These are phyloP conservation scores for Talaromyces wortmannii DNA, from an alignment of 495 filamentous ascomycete species.

Conservation along the genomic window DNA sequence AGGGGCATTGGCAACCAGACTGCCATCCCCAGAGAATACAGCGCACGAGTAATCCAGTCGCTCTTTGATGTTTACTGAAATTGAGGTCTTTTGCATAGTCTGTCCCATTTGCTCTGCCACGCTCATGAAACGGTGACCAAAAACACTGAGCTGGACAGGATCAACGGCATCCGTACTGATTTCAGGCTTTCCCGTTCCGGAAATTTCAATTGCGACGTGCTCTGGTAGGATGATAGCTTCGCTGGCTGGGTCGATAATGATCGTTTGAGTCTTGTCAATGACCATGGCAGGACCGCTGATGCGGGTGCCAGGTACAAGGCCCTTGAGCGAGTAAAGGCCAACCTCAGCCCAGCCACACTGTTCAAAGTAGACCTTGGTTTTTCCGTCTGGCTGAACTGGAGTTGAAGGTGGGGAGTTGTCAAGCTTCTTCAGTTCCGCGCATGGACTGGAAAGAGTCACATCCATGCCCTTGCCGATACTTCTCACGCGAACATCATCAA, in stretches of 20 bases:
- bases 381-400: slow-evolving; percentile 5
- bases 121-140: slow-evolving; percentile 96
- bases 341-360: slow-evolving; percentile 72
- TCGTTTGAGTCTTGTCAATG: slow-evolving; percentile 92
- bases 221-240: slow-evolving; percentile 39
- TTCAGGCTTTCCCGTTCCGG: slow-evolving; percentile 33
- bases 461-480: slow-evolving; percentile 34
- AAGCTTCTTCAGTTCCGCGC: slow-evolving; percentile 30
- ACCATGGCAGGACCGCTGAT: slow-evolving; percentile 83
- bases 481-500: slow-evolving; percentile 48
- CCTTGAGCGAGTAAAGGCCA: slow-evolving; percentile 75
- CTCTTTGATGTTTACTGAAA: slow-evolving; percentile 97
- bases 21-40: slow-evolving; percentile 85
- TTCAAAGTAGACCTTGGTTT: slow-evolving; percentile 39
- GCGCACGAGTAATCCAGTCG: slow-evolving; percentile 95
- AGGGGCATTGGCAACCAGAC: slow-evolving; percentile 89
- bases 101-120: slow-evolving; percentile 98
- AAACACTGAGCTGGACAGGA: slow-evolving; percentile 92
- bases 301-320: slow-evolving; percentile 65
- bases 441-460: slow-evolving; percentile 32
- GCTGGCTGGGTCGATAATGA: slow-evolving; percentile 79
- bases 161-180: slow-evolving; percentile 42
- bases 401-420: slow-evolving; percentile 17
- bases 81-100: slow-evolving; percentile 92
- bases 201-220: slow-evolving; percentile 42